A percentile compares a stretch with the other conserved stretches of the same genome.
Evolutionary conservation across 495 filamentous ascomycete genomes (phyloP).

Genomic region (Aspergillus incahuasiensis): DNA sequence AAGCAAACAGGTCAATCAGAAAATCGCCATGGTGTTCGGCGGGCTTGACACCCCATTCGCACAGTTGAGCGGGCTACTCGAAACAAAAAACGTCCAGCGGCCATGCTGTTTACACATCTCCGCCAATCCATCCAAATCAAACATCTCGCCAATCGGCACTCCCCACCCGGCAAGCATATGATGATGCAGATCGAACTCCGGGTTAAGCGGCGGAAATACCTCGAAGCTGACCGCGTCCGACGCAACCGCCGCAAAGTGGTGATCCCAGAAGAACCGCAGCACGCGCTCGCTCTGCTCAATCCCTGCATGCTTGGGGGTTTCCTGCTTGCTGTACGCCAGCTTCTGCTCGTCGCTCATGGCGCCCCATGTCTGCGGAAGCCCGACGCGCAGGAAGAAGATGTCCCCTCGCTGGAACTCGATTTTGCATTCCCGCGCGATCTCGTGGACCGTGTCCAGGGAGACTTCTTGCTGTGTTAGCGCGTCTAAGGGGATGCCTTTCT

Average conservation of each 20-base stretch:
- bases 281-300: constrained; percentile 61
- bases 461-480: constrained; percentile 59
- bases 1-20: constrained; percentile 19
- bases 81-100: constrained; percentile 69
- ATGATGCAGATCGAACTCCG: constrained; percentile 56
- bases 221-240: constrained; percentile 65
- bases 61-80: constrained; percentile 59
- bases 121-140: constrained; percentile 56
- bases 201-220: constrained; percentile 52
- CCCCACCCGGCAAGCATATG: constrained; percentile 66
- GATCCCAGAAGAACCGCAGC: constrained; percentile 63
- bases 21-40: constrained; percentile 47
- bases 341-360: constrained; percentile 36
- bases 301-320: constrained; percentile 51
- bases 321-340: constrained; percentile 32
- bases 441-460: constrained; percentile 46
- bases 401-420: constrained; percentile 57
- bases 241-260: constrained; percentile 63
- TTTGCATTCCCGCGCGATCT: constrained; percentile 52
- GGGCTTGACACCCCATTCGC: constrained; percentile 40
- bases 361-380: constrained; percentile 49
- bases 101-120: constrained; percentile 48
- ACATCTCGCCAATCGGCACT: constrained; percentile 62
- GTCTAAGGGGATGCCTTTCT: constrained; percentile 46
- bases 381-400: constrained; percentile 71